Evolutionary conservation across 805 yeast species (phyloP), one percentile per base, ranked within the genome.

Genomic region (Yarrowia keelungensis): DNA sequence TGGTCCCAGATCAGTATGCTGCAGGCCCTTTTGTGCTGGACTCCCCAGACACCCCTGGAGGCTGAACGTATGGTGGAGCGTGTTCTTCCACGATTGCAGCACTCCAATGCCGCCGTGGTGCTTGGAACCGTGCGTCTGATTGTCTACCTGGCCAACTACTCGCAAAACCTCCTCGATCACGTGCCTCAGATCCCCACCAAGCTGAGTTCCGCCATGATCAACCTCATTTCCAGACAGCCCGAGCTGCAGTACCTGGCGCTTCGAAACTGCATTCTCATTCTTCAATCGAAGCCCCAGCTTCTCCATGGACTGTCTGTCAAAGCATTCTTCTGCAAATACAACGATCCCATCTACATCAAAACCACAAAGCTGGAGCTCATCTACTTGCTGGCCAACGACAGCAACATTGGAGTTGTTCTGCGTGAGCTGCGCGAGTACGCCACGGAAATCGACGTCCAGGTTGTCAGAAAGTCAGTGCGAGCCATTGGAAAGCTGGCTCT

Each of bases 401-500:
- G 76, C 10, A 90, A 90, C 73, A 81, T 89, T 56, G 81, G 80
- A 5, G 78, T 82, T 46, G 91, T 94, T 0, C 79, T 93, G 56
- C 79, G 85, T 16, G 98, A 93, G 75, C 78, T 93, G 66, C 89
- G 87, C 71, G 97, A 90, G 73, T 93, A 93, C 77, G 96, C 97
- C 5, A 85, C 92, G 0, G 97, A 91, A 74, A 87, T 91, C 14
- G 97, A 93, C 77, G 84, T 88, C 32, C 89, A 89, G 69, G 91
- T 92, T 89, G 91, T 93, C 1, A 81, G 97, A 69, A 90, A 92
- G 74, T 92, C 98, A 0, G 87, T 94, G 3, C 80, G 97, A 70
- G 97, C 97, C 0, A 87, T 94, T 71, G 98, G 98, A 1, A 91
- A 92, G 74, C 80, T 94, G 22, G 97, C 97, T 0, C 87, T 92